Evolutionary conservation across 331 rosid species (phyloP), one percentile per base, ranked within the genome.

Genomic region (Saraca asoca): DNA sequence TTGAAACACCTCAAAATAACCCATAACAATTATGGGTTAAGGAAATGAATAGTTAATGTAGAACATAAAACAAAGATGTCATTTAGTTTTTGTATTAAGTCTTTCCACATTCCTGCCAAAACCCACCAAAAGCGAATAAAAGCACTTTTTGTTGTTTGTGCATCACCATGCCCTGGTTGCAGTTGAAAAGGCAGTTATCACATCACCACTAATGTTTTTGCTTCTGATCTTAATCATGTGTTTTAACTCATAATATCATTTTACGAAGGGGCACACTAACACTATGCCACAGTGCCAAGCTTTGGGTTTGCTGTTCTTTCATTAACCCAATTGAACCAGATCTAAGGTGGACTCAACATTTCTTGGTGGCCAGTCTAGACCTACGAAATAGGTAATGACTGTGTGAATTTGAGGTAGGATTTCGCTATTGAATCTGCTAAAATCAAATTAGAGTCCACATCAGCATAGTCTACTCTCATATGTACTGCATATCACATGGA

Each of bases 61-160:
- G 18, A 65, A 77, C 18, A 59, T 64, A 66, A 58, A 66, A 60
- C 35, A 41, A 65, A 60, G 34, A 65, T 39, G 31, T 55, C 63
- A 74, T 38, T 41, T 51, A 7, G 38, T 64, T 58, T 31, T 29
- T 14, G 38, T 29, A 62, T 45, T 31, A 51, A 15, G 31, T 44
- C 17, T 57, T 55, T 43, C 24, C 33, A 20, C 34, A 39, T 50
- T 58, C 52, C 66, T 35, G n/a, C n/a, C n/a, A n/a, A n/a, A n/a
- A 48, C 54, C 50, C 56, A 12, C 5, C 31, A 62, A 49, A 55
- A 61, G 19, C 53, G 13, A 69, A 58, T 7, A 43, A 39, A 38
- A 24, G 46, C 20, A 37, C 53, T 48, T 19, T 41, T 12, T 20
- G 24, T 49, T 16, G 29, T 58, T 58, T 49, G 57, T 15, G 20